These are phyloP conservation scores for Komagataella populi DNA, from an alignment of 805 yeast genomes.

Conservation along the genomic window DNA sequence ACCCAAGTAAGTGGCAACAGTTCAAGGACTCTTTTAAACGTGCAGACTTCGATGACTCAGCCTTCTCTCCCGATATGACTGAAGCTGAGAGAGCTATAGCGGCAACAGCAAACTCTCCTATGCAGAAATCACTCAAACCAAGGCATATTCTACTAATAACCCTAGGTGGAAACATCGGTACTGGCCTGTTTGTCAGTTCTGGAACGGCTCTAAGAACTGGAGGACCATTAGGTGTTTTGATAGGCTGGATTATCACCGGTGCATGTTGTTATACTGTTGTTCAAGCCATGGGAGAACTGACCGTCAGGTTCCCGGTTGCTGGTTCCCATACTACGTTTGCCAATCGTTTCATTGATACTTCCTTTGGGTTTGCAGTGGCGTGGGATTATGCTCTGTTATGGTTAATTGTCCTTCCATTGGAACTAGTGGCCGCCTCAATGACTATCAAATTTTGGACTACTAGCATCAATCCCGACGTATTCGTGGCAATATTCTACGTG, in stretches of 20 bases:
- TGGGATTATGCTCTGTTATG: constrained; percentile 45
- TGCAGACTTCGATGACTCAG: constrained; percentile 17
- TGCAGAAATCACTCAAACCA: constrained; percentile 36
- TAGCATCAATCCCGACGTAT: constrained; percentile 34
- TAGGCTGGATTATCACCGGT: constrained; percentile 47
- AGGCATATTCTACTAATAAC: constrained; percentile 76
- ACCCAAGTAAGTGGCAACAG: constrained; percentile 1
- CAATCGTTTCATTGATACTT: constrained; percentile 41
- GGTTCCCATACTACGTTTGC: constrained; percentile 52
- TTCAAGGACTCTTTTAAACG: constrained; percentile 19
- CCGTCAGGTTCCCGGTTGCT: constrained; percentile 49
- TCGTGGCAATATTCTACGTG: constrained; percentile 40
- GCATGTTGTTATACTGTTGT: constrained; percentile 47
- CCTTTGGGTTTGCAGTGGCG: constrained; percentile 51
- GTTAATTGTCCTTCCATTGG: constrained; percentile 40
- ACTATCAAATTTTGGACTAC: constrained; percentile 35
- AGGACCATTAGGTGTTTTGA: constrained; percentile 64
- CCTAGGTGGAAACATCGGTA: constrained; percentile 74
- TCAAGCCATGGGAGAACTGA: constrained; percentile 53
- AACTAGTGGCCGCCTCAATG: constrained; percentile 40
- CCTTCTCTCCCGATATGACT: constrained; percentile 28
- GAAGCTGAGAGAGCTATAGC: constrained; percentile 33
- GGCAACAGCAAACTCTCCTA: constrained; percentile 33
- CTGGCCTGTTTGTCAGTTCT: constrained; percentile 70
- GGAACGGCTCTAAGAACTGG: constrained; percentile 47